Evolutionary conservation across 345 rosid genomes (phyloP), one percentile per base, ranked within the genome.

Genomic region (Excoecaria cochinchinensis): DNA sequence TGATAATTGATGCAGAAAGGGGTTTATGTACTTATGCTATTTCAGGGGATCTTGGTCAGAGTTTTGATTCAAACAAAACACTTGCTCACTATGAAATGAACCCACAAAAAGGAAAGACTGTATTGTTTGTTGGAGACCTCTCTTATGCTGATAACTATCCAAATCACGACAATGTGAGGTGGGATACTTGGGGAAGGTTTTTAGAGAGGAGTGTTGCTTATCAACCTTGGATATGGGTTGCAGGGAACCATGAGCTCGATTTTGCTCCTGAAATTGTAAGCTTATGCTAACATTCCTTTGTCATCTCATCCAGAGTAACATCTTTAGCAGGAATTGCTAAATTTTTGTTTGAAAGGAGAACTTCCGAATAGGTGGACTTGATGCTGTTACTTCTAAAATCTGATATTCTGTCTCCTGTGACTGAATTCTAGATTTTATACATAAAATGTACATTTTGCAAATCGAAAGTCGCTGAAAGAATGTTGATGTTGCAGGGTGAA

Each of bases 211-310:
- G 86, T 56, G 86, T 71, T 71, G 98, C 99, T 72, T 92, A 95
- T 85, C 97, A 92, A 65, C 98, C 99, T 3, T 95, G 99, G 97
- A 92, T 95, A 81, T 95, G 99, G 99, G 88, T 93, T 0, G 85
- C 87, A 1, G 97, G 97, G 31, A 95, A 95, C 84, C 97, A 92
- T 19, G 99, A 95, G 84, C 22, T 92, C 21, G 97, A 92, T 70
- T 92, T 91, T n/a, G 87, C 71, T 36, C 97, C 97, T 0, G 84
- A 90, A 73, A 58, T 93, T 6, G 95, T 93, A 76, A 89, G 84
- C 67, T 6, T 58, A 39, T n/a, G 6, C 1, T 51, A 6, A 4
- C 36, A 17, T 6, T 10, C 16, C 3, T 47, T 31, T 31, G 2
- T 31, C 31, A 2, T 2, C 31, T 31, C 2, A 2, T 31, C 31